Percentiles rank a stretch among this genome's conserved stretches.
These are phyloP conservation scores for Oryza australiensis DNA, from an alignment of 176 grass and related monocot genomes.

Conservation along the genomic window DNA sequence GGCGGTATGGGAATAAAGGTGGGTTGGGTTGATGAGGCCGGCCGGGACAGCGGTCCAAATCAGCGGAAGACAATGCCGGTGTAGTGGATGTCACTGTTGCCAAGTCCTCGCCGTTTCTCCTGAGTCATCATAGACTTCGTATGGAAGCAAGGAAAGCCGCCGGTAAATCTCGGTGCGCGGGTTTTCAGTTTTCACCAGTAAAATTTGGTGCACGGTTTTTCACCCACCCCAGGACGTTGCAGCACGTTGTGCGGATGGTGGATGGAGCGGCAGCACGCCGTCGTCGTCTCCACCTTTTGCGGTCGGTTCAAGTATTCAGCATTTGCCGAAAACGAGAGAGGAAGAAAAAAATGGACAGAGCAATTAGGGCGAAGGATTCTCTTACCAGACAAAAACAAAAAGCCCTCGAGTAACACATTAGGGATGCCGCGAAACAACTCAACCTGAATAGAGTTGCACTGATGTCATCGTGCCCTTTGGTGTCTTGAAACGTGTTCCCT, in stretches of 20 bases:
- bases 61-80: constrained; percentile 4
- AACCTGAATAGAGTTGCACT: background rate
- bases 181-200: background rate
- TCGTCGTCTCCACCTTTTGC: background rate
- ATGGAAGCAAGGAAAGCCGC: constrained; percentile 8
- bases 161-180: background rate
- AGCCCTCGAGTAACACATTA: constrained; percentile 13
- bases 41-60: constrained; percentile 29
- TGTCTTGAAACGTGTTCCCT: background rate
- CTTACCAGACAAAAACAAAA: background rate
- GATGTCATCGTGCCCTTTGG: background rate
- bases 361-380: background rate
- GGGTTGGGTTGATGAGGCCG: background rate
- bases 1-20: background rate
- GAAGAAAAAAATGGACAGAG: background rate
- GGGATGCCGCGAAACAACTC: background rate
- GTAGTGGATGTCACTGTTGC: constrained; percentile 37
- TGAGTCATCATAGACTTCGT: background rate
- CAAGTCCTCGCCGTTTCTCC: background rate
- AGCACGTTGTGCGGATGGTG: background rate
- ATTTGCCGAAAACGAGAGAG: background rate
- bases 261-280: too few relatives aligned
- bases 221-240: background rate
- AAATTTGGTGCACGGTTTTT: too few relatives aligned
- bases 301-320: background rate